Evolutionary conservation across 2,329 filamentous ascomycete species (phyloP), one percentile per base, ranked within the genome.

Genomic region (Neocucurbitaria cava): DNA sequence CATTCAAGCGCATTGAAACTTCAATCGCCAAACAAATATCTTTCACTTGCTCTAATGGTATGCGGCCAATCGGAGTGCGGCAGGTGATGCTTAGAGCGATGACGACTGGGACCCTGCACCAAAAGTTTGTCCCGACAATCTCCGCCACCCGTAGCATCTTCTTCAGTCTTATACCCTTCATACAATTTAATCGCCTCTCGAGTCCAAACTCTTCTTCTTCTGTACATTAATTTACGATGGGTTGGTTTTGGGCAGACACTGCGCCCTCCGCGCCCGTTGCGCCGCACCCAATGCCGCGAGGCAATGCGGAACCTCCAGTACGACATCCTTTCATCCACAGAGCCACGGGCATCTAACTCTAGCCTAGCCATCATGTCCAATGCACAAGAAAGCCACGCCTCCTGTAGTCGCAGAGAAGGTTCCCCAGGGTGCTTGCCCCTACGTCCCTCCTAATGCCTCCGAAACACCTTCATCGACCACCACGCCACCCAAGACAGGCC

Each of bases 231-330:
- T 56, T 58, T 61, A 75, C 18, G 40, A 89, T 89, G 87, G 87
- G 87, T 68, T 89, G 87, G 87, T 89, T 89, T 67, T 89, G 87
- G 87, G 85, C 86, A 77, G 85, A 89, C 56, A 68, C 78, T 23
- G 70, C 79, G 46, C 72, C 73, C 41, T 68, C 68, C 18, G 72
- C 79, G 49, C 65, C 70, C 17, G 60, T 73, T 57, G 78, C 80
- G 58, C 81, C 82, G 57, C 82, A 81, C 68, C 78, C 77, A 55
- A 74, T 80, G 57, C 77, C 81, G 28, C 71, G 71, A 58, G 73
- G 79, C 45, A 76, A 77, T 64, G 79, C 79, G 51, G 74, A 82
- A 65, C 83, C 84, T 77, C 85, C 85, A 43, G 85, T 87, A 79
- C 59, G 80, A 72, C 66, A 40, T 24, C 18, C 49, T 3, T 24